Evolutionary conservation across 2,329 filamentous ascomycete species (phyloP).

Genomic region (Aureobasidium sp.): DNA sequence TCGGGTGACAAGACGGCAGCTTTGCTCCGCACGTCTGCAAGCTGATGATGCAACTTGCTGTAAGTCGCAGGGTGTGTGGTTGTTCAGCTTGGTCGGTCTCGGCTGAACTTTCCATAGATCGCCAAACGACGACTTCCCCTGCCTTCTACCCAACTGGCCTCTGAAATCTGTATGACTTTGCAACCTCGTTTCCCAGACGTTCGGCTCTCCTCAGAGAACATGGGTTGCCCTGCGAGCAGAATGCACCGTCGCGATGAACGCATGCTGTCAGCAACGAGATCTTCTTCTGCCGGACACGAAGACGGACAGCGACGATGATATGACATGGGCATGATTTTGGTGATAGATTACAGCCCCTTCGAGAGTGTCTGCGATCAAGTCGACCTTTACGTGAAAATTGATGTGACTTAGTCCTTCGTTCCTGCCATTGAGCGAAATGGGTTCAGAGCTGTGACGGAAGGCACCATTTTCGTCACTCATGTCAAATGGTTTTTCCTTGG

Average conservation of each 20-base stretch:
- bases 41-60: not conserved
- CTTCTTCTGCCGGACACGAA: not conserved
- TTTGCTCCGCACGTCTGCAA: not conserved
- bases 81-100: not conserved
- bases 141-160: not conserved
- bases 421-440: not conserved
- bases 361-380: not conserved
- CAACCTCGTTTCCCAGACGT: not conserved
- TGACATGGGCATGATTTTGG: not conserved
- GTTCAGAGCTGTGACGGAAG: not conserved
- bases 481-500: not conserved
- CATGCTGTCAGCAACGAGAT: not conserved
- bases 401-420: not conserved
- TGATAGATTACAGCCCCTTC: not conserved
- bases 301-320: not conserved
- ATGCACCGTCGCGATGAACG: not conserved
- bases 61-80: not conserved
- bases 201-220: not conserved
- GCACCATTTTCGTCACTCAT: not conserved
- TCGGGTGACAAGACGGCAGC: not conserved
- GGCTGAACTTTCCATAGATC: not conserved
- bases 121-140: not conserved
- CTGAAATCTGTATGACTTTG: not conserved
- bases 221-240: not conserved
- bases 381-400: too few relatives aligned